Evolutionary conservation across 768 basidiomycete species (phyloP).

Genomic region (Auricularia cornea): DNA sequence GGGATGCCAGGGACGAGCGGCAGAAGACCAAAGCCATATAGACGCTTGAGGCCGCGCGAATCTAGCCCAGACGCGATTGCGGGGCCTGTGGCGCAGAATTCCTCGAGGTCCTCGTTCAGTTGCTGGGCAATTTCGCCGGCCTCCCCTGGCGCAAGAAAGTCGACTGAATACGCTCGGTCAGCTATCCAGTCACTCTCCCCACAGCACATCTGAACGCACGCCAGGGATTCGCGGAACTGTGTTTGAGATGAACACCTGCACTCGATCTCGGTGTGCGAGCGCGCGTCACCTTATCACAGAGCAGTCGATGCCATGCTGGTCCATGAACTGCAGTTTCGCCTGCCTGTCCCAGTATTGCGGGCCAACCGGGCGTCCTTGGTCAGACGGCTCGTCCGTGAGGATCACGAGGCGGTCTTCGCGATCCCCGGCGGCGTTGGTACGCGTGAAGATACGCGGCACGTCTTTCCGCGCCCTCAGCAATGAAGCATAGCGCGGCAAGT

Average conservation of each 20-base stretch:
- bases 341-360: conserved; percentile 73
- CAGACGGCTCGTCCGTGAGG: conserved; percentile 67
- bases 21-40: conserved; percentile 79
- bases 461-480: conserved; percentile 54
- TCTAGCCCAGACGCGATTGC: conserved; percentile 20
- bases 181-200: neutral
- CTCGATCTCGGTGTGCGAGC: neutral
- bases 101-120: conserved; percentile 69
- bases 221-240: conserved; percentile 84
- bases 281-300: conserved; percentile 59
- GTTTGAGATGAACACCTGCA: neutral
- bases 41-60: conserved; percentile 39
- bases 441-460: conserved; percentile 59
- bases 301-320: conserved; percentile 68
- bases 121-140: conserved; percentile 60
- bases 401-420: conserved; percentile 67
- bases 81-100: conserved; percentile 66
- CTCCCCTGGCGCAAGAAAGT: conserved; percentile 65
- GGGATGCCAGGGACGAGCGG: conserved; percentile 67
- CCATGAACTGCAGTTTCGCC: conserved; percentile 82
- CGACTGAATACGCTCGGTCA: conserved; percentile 30
- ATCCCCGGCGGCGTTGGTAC: conserved; percentile 31
- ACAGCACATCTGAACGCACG: conserved; percentile 9
- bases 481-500: conserved; percentile 68
- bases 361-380: conserved; percentile 63